Evolutionary conservation across 2,329 filamentous ascomycete genomes (phyloP).

Genomic region (Scedosporium boydii): DNA sequence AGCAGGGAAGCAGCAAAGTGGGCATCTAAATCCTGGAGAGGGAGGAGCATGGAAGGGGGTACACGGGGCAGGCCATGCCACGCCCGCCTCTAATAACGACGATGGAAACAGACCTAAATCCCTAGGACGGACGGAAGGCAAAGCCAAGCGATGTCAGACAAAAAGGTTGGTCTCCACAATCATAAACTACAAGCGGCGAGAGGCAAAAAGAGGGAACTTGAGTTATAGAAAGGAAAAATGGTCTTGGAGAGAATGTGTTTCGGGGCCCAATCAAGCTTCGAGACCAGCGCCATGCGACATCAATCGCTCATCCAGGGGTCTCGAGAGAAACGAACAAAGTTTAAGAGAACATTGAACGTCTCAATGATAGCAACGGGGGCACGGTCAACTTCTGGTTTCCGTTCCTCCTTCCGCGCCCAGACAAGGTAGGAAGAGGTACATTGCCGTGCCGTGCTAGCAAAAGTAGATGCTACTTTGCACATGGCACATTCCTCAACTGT

Average conservation of each 20-base stretch:
- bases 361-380: background rate
- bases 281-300: constrained; percentile 1
- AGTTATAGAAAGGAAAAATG: background rate
- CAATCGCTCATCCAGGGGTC: background rate
- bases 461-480: background rate
- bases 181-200: background rate
- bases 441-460: background rate
- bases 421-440: background rate
- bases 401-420: background rate
- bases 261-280: constrained; percentile 2
- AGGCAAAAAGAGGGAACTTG: background rate
- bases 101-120: background rate
- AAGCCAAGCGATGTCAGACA: background rate
- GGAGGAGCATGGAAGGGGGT: background rate
- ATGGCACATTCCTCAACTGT: background rate
- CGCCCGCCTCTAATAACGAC: background rate
- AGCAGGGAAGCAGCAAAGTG: background rate
- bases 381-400: background rate
- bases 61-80: background rate
- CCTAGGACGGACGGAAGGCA: background rate
- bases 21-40: background rate
- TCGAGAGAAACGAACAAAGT: background rate
- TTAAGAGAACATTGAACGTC: background rate
- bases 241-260: background rate
- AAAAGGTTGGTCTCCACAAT: background rate